Conservation (phyloP, 306 rosid genomes). For the Trifolium dubium region DNA sequence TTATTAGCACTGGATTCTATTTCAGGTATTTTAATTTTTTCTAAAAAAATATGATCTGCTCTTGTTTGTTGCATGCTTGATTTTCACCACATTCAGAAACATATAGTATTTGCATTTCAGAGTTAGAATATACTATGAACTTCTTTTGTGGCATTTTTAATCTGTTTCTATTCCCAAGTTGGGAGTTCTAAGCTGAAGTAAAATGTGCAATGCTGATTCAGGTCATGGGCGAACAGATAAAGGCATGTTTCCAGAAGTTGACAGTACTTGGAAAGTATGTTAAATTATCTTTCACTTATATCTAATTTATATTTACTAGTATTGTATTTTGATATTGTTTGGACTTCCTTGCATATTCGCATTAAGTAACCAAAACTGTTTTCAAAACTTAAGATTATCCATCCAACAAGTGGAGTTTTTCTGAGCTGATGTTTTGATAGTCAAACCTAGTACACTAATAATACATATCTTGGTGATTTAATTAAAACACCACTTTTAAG, state of each 20-base stretch:
- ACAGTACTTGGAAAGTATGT: conserved; percentile 91
- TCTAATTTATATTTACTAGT: conserved; percentile 32
- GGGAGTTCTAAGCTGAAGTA: conserved; percentile 23
- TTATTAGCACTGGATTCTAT: conserved; percentile 90
- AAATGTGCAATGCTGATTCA: conserved; percentile 45
- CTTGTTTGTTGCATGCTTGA: conserved; percentile 24
- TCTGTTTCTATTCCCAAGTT: conserved; percentile 19
- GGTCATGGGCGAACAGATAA: conserved; percentile 66
- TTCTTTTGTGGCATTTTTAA: not conserved
- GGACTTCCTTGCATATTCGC: conserved; percentile 17
- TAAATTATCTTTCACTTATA: conserved; percentile 21
- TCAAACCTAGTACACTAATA: conserved; percentile 10
- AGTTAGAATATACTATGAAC: not conserved
- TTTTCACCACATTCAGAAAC: conserved; percentile 30
- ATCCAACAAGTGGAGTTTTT: conserved; percentile 22
- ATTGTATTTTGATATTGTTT: conserved; percentile 14
- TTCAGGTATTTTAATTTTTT: conserved; percentile 61
- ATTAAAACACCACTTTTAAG: not conserved
- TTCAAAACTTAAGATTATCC: not conserved
- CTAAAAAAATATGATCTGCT: not conserved
- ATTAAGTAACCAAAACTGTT: not conserved
- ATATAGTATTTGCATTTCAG: not conserved
- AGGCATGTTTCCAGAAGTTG: conserved; percentile 90
- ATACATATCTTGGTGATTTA: not conserved
- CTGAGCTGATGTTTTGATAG: conserved; percentile 28